These are phyloP conservation scores for Setaria italica DNA, from an alignment of 202 grass and related monocot genomes.

Conservation along the genomic window DNA sequence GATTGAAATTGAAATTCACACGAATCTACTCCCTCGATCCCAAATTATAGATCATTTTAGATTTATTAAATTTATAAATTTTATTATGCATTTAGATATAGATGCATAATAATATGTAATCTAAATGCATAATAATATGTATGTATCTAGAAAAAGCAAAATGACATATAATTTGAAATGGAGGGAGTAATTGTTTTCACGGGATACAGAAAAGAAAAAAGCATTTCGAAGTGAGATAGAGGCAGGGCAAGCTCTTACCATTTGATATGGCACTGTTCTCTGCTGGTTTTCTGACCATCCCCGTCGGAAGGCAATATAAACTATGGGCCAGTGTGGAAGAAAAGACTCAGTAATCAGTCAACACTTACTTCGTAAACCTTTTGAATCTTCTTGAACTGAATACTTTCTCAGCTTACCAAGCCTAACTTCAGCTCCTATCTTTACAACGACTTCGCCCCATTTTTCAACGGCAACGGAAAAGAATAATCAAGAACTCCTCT, in stretches of 20 bases:
- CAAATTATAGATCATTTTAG: no score
- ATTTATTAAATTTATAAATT: no score
- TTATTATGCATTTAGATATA: no score
- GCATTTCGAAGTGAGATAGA: background rate
- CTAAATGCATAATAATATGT: no score
- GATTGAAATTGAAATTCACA: background rate
- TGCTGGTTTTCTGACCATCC: background rate
- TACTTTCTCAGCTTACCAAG: background rate
- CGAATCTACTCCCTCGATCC: background rate
- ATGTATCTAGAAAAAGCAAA: no score
- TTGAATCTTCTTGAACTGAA: background rate
- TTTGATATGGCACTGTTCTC: background rate
- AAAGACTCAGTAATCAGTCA: background rate
- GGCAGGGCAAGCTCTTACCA: background rate
- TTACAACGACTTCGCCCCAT: background rate
- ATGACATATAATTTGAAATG: no score
- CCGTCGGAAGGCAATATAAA: background rate
- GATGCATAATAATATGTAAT: no score
- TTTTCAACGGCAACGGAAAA: conserved; percentile 38
- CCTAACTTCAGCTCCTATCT: background rate
- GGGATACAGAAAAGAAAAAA: background rate
- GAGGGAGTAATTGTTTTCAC: background rate
- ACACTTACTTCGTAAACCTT: background rate
- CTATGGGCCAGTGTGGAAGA: background rate
- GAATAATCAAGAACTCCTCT: conserved; percentile 15